phyloP scores from a whole-genome alignment of 169 alveolate genomes.

The Prorocentrum cordatum region DNA sequence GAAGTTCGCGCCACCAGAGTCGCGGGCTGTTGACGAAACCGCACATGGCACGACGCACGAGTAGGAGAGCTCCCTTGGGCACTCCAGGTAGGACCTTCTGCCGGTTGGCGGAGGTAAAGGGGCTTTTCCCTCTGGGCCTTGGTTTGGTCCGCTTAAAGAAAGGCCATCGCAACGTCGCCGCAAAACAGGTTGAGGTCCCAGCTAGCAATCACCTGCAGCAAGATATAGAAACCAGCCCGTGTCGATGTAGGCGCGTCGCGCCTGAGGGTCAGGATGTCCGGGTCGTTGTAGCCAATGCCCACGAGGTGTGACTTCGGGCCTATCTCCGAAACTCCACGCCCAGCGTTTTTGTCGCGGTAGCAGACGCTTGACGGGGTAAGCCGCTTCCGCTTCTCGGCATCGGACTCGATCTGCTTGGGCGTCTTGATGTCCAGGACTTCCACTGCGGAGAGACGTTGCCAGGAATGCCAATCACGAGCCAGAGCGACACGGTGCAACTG shows the following conservation, averaged over 20 bases:
- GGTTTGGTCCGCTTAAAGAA: background rate
- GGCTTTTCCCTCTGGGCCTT: background rate
- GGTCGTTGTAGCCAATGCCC: background rate
- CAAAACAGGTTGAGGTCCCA: background rate
- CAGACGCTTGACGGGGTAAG: background rate
- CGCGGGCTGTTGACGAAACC: background rate
- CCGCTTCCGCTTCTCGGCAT: too few species aligned
- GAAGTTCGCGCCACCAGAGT: background rate
- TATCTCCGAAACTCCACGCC: background rate
- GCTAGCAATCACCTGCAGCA: background rate
- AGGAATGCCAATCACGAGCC: too few species aligned
- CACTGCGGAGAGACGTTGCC: too few species aligned
- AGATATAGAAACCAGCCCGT: background rate
- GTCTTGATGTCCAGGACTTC: too few species aligned
- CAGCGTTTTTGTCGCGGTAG: slow-evolving; percentile 11
- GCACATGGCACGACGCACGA: background rate
- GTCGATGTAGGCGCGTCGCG: background rate
- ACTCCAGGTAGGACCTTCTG: background rate
- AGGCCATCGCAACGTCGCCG: background rate
- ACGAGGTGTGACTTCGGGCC: background rate
- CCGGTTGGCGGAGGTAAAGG: background rate
- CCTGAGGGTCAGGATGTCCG: background rate
- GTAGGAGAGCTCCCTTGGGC: background rate
- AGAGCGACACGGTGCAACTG: too few species aligned
- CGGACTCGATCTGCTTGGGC: too few species aligned